These are phyloP conservation scores for Austroboletus festivus DNA, from an alignment of 768 basidiomycete species.

Conservation along the genomic window DNA sequence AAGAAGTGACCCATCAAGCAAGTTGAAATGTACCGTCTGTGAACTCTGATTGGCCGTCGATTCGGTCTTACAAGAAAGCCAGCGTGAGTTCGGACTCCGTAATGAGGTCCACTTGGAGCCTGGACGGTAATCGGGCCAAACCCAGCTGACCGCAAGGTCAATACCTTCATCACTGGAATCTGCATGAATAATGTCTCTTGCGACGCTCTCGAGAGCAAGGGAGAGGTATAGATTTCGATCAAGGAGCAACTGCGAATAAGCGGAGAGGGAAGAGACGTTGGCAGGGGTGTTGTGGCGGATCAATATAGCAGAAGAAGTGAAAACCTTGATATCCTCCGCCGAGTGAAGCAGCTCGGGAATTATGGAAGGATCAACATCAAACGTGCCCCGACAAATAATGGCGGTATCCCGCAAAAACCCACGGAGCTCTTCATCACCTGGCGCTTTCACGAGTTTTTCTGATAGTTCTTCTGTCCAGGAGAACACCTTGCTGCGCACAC, in stretches of 20 bases:
- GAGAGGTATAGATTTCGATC: slow-evolving; percentile 26
- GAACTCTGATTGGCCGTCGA: neutral
- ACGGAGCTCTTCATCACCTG: slow-evolving; percentile 1
- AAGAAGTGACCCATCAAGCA: slow-evolving; percentile 21
- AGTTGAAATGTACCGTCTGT: slow-evolving; percentile 13
- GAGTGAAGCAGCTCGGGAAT: neutral
- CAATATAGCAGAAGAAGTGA: neutral
- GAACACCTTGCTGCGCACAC: slow-evolving; percentile 29
- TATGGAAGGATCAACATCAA: neutral
- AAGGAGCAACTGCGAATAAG: slow-evolving; percentile 15
- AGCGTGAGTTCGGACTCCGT: slow-evolving; percentile 5
- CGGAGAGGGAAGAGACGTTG: neutral
- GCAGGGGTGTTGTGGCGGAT: slow-evolving; percentile 12
- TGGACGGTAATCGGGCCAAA: neutral
- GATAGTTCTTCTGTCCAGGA: slow-evolving; percentile 33
- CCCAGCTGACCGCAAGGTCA: slow-evolving; percentile 10
- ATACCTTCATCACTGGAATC: slow-evolving; percentile 5
- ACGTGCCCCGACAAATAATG: slow-evolving; percentile 33
- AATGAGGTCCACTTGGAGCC: slow-evolving; percentile 5
- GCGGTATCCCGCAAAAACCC: slow-evolving; percentile 32
- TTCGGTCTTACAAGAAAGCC: slow-evolving; percentile 18
- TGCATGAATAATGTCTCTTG: slow-evolving; percentile 1
- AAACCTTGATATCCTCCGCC: neutral
- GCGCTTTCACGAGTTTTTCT: slow-evolving; percentile 9
- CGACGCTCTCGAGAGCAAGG: neutral